Evolutionary conservation across 2,329 filamentous ascomycete genomes (phyloP).

Genomic region (Ophiocordyceps camponoti-leonardi): DNA sequence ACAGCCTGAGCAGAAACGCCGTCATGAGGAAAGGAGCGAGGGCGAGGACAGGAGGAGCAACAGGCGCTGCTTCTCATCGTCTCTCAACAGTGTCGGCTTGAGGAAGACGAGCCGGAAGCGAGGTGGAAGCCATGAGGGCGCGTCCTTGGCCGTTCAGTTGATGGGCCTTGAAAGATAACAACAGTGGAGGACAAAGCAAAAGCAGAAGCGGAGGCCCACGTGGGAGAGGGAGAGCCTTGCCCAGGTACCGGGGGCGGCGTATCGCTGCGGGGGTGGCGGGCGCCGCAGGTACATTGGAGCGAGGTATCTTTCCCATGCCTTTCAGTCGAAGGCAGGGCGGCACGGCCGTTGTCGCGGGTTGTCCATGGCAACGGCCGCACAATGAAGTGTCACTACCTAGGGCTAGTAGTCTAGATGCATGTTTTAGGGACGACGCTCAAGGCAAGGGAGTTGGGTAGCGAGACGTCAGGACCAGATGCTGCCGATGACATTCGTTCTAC

Average conservation of each 20-base stretch:
- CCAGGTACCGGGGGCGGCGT: neutral
- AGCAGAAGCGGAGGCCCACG: neutral
- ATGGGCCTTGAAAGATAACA: neutral
- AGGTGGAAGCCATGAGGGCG: neutral
- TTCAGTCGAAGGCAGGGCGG: neutral
- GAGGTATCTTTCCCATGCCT: neutral
- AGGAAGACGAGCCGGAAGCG: neutral
- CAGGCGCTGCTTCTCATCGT: conserved; percentile 3
- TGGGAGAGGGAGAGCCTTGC: neutral
- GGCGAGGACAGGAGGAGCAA: conserved; percentile 4
- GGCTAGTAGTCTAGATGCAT: neutral
- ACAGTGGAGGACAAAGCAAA: neutral
- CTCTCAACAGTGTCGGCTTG: neutral
- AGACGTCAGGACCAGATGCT: neutral
- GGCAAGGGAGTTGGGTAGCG: neutral
- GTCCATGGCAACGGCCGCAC: neutral
- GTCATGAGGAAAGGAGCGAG: conserved; percentile 22
- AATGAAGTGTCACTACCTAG: neutral
- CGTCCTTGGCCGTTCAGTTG: neutral
- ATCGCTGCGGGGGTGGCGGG: neutral
- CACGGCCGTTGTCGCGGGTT: neutral
- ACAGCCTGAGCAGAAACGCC: conserved; percentile 27
- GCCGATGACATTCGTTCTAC: no score
- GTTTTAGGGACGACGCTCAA: neutral
- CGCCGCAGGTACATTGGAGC: neutral